These are phyloP conservation scores for Cladophialophora yegresii DNA, from an alignment of 2,329 filamentous ascomycete species.

Conservation along the genomic window DNA sequence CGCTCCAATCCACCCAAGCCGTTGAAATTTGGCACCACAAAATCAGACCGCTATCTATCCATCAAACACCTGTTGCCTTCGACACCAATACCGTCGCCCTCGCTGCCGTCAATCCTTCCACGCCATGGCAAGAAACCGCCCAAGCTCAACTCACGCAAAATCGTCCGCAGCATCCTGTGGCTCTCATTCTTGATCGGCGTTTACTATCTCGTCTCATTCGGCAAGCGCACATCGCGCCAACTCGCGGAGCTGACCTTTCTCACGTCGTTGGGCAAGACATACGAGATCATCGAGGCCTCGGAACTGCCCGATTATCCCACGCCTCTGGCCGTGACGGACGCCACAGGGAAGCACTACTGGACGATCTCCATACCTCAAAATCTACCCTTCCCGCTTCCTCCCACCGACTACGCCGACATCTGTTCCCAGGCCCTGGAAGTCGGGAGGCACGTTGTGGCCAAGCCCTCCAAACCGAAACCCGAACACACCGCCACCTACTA, in stretches of 20 bases:
- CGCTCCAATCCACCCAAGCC: slow-evolving; percentile 39
- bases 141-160: slow-evolving; percentile 59
- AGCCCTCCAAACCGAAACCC: slow-evolving; percentile 56
- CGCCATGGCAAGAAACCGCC: slow-evolving; percentile 64
- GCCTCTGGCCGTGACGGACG: slow-evolving; percentile 69
- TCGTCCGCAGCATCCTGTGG: slow-evolving; percentile 60
- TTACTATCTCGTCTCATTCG: slow-evolving; percentile 47
- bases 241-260: slow-evolving; percentile 40
- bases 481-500: slow-evolving; percentile 57
- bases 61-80: slow-evolving; percentile 47
- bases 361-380: slow-evolving; percentile 75
- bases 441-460: slow-evolving; percentile 58
- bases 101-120: slow-evolving; percentile 67
- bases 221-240: slow-evolving; percentile 39
- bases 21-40: slow-evolving; percentile 22
- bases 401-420: slow-evolving; percentile 68
- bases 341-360: slow-evolving; percentile 68
- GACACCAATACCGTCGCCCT: slow-evolving; percentile 69
- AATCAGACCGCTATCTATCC: slow-evolving; percentile 24
- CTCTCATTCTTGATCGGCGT: slow-evolving; percentile 54
- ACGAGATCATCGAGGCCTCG: slow-evolving; percentile 67
- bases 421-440: slow-evolving; percentile 68
- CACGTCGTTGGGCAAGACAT: slow-evolving; percentile 51
- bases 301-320: slow-evolving; percentile 69
- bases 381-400: slow-evolving; percentile 66